These are phyloP conservation scores for Cyanidioschyzon merolae DNA, from an alignment of 23 red algal genomes.

Conservation along the genomic window DNA sequence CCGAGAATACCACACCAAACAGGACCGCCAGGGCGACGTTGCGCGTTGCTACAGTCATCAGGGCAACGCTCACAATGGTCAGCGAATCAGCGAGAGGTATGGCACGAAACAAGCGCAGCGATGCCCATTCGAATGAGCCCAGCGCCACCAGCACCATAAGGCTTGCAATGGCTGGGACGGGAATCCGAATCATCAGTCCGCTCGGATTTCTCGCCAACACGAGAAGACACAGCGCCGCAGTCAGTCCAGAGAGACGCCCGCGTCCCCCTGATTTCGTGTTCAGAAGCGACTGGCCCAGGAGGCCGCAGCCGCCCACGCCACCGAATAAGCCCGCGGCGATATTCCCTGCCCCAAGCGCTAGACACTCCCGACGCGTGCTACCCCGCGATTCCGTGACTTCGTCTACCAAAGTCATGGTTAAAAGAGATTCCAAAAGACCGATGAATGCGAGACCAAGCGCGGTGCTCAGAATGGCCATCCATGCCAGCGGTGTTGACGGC, in stretches of 20 bases:
- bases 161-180: slow-evolving; percentile 5
- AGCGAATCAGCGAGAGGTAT: not conserved
- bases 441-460: slow-evolving; percentile 19
- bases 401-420: slow-evolving; percentile 3
- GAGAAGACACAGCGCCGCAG: not conserved
- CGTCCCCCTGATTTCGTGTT: slow-evolving; percentile 20
- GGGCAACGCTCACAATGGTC: not conserved
- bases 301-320: slow-evolving; percentile 15
- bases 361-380: not conserved
- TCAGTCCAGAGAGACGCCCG: not conserved
- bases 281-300: slow-evolving; percentile 9
- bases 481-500: not conserved
- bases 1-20: slow-evolving; percentile 19
- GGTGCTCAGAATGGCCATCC: not conserved
- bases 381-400: slow-evolving; percentile 13
- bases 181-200: not conserved
- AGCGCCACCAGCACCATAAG: slow-evolving; percentile 24
- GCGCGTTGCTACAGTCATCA: not conserved
- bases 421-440: slow-evolving; percentile 13
- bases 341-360: slow-evolving; percentile 16
- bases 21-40: slow-evolving; percentile 18
- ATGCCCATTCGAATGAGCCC: slow-evolving; percentile 10
- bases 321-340: not conserved
- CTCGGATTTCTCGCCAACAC: not conserved
- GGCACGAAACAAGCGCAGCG: not conserved